Base-by-base conservation (phyloP, 768 basidiomycete genomes). In the Psilocybe azurescens region DNA sequence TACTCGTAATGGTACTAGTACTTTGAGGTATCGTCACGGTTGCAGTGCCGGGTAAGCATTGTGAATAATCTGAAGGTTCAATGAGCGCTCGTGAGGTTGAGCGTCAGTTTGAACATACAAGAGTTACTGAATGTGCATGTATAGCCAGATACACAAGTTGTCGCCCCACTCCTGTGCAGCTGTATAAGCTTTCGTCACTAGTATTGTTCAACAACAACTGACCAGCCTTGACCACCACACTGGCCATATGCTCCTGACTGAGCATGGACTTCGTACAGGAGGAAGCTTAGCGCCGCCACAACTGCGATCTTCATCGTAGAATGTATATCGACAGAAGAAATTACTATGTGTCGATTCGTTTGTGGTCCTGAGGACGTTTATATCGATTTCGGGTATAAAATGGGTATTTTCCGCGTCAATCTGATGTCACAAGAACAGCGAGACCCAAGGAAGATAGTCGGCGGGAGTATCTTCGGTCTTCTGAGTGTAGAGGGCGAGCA, bases 21-120 rank as follows among this genome's bases (percentile, higher is more conserved):
- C 48, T 65, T 32, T 44, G n/a, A 13, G 50, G 55, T 32, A 63
- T 63, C 3, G 67, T 62, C 14, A 41, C 56, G 4, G 75, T 57
- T 20, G 70, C 71, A 14, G 71, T 64, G 28, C 77, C 80, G 9
- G 84, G 83, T 24, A 83, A 66, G 65, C 85, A 86, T 70, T 85
- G 84, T 2, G 83, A 86, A 66, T 86, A 84, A 65, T 81, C 83
- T 86, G 66, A 30, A 56, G 10, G 24, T 8, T 33, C 13, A n/a
- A 48, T 44, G 4, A 16, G 48, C 33, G 30, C 32, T 38, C 16
- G 44, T 56, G n/a, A 33, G 44, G 5, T 53, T 1, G 56, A 29
- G 9, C 41, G 56, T 14, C 38, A 8, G 1, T 44, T 20, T 10
- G 5, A 20, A 60, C 72, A 50, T 66, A 80, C 80, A 83, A 57